Conservation (phyloP, 73 alveolate genomes). For the Tetrahymena borealis region DNA sequence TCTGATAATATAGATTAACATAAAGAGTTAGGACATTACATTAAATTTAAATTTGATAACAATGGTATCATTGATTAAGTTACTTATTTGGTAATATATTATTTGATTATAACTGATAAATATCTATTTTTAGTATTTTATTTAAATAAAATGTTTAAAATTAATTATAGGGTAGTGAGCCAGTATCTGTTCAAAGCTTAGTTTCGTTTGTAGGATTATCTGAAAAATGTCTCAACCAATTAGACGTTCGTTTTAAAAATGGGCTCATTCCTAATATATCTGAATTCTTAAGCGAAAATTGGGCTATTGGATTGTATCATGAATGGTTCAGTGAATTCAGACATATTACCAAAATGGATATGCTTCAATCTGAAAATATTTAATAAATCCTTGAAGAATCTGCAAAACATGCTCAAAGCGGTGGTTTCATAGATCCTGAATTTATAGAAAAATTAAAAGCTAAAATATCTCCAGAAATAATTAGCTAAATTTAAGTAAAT, state of each 20-base stretch:
- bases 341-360: constrained; percentile 73
- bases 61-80: constrained; percentile 95
- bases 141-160: background rate
- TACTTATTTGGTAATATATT: constrained; percentile 56
- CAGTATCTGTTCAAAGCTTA: constrained; percentile 79
- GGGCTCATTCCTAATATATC: constrained; percentile 90
- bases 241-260: constrained; percentile 79
- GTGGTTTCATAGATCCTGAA: constrained; percentile 65
- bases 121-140: background rate
- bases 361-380: constrained; percentile 57
- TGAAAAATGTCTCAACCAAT: constrained; percentile 88
- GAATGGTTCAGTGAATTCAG: constrained; percentile 98
- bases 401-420: constrained; percentile 61
- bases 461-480: constrained; percentile 62
- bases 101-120: too few species aligned
- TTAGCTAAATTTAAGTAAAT: constrained; percentile 16
- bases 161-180: constrained; percentile 63
- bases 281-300: constrained; percentile 92
- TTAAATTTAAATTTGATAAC: constrained; percentile 88
- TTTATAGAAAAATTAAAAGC: constrained; percentile 54
- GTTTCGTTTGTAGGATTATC: constrained; percentile 93
- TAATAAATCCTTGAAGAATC: constrained; percentile 68
- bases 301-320: constrained; percentile 98
- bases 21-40: constrained; percentile 71
- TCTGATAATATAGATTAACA: constrained; percentile 69